phyloP scores from a whole-genome alignment of 2,329 filamentous ascomycete species.

The Pseudocercospora fuligena region DNA sequence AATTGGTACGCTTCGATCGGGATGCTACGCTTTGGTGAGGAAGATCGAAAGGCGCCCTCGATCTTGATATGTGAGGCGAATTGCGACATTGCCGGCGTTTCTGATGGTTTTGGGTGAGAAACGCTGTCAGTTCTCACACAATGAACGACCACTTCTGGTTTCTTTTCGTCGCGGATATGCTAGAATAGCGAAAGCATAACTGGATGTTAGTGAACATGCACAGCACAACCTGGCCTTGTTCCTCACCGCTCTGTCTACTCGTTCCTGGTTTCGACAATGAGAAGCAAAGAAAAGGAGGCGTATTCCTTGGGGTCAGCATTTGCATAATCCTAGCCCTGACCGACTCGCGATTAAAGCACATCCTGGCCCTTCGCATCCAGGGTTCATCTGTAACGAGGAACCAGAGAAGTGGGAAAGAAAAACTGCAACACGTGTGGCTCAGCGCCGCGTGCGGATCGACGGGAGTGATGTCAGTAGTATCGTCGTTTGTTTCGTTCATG shows the following conservation, averaged over 20 bases:
- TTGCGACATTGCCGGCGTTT: neutral
- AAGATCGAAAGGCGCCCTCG: neutral
- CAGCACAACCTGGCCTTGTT: too few relatives aligned
- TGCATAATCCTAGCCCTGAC: neutral
- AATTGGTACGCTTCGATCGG: slow-evolving; percentile 85
- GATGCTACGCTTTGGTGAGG: slow-evolving; percentile 72
- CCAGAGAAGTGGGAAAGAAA: neutral
- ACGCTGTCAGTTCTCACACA: neutral
- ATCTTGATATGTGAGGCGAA: neutral
- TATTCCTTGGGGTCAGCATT: neutral
- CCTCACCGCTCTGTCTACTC: neutral
- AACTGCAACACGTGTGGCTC: neutral
- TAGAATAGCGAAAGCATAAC: neutral
- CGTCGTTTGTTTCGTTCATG: neutral
- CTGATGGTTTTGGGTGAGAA: neutral
- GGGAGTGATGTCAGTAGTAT: neutral
- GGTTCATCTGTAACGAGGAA: neutral
- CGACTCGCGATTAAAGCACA: neutral
- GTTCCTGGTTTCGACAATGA: neutral
- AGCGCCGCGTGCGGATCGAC: neutral
- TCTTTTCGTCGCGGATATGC: neutral
- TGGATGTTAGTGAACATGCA: neutral
- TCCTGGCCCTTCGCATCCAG: neutral
- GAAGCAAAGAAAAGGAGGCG: neutral
- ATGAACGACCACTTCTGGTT: neutral